Percentiles rank a stretch among this genome's conserved stretches.
phyloP scores from a whole-genome alignment of 352 stramenopile species.

The Phytophthora meadii region DNA sequence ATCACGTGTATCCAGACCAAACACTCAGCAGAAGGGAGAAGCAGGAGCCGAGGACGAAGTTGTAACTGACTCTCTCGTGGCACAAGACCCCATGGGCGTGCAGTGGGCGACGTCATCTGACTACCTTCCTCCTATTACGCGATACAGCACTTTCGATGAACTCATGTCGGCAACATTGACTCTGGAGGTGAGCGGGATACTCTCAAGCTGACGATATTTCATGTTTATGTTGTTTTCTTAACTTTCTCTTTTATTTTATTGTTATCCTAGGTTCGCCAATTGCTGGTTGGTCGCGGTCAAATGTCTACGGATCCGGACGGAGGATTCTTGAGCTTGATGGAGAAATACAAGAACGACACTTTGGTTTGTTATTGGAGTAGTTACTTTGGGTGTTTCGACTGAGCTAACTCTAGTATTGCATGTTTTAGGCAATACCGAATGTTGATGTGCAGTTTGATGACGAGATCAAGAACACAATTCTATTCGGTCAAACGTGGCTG shows the following conservation, averaged over 20 bases:
- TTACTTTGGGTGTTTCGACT: background rate
- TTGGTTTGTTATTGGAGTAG: conserved; percentile 39
- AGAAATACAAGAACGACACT: conserved; percentile 88
- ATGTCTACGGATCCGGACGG: conserved; percentile 86
- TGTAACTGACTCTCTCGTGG: conserved; percentile 57
- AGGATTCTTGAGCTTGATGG: conserved; percentile 80
- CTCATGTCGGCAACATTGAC: conserved; percentile 90
- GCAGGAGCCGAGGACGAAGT: conserved; percentile 50
- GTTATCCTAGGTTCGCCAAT: conserved; percentile 67
- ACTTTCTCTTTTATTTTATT: background rate
- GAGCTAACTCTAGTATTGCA: conserved; percentile 12
- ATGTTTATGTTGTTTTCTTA: conserved; percentile 2
- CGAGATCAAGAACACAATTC: conserved; percentile 84
- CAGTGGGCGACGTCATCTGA: conserved; percentile 73
- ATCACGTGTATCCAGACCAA: conserved; percentile 76
- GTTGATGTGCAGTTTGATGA: conserved; percentile 74
- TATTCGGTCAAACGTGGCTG: conserved; percentile 90
- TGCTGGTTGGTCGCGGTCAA: conserved; percentile 82
- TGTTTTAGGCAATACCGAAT: conserved; percentile 38
- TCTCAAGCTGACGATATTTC: background rate
- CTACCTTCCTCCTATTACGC: conserved; percentile 81
- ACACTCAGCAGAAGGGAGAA: conserved; percentile 61
- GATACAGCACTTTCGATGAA: conserved; percentile 91
- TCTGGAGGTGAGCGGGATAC: conserved; percentile 62
- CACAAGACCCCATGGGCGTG: conserved; percentile 81